phyloP scores from a whole-genome alignment of 2,329 filamentous ascomycete species.

The Botryotinia globosa region DNA sequence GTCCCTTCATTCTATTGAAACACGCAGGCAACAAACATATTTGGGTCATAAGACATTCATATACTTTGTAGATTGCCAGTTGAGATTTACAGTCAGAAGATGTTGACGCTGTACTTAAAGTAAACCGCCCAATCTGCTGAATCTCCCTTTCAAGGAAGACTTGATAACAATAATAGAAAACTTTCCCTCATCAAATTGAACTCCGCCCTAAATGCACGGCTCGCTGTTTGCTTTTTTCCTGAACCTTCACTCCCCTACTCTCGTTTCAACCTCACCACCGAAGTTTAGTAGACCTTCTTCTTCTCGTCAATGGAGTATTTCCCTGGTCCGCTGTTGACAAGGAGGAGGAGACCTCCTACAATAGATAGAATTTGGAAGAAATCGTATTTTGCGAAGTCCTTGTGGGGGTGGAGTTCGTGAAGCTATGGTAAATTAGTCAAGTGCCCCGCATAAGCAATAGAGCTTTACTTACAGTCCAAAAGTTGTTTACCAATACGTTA shows the following conservation, averaged over 20 bases:
- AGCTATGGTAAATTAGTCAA: slow-evolving; percentile 55
- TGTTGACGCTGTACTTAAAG: slow-evolving; percentile 19
- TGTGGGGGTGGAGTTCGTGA: slow-evolving; percentile 96
- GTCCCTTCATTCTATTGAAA: background rate
- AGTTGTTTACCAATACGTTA: slow-evolving; percentile 98
- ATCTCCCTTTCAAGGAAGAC: background rate
- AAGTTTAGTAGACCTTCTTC: slow-evolving; percentile 94
- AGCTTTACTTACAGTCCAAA: slow-evolving; percentile 81
- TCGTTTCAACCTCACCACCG: slow-evolving; percentile 19
- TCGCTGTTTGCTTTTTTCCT: slow-evolving; percentile 26
- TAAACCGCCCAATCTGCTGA: slow-evolving; percentile 7
- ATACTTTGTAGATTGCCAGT: slow-evolving; percentile 7
- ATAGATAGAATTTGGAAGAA: slow-evolving; percentile 99
- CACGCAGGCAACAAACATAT: background rate
- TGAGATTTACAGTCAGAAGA: slow-evolving; percentile 23
- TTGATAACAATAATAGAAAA: slow-evolving; percentile 14
- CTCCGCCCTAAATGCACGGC: slow-evolving; percentile 21
- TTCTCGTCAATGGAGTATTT: slow-evolving; percentile 99
- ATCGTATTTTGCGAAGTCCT: slow-evolving; percentile 99
- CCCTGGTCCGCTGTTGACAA: slow-evolving; percentile 98
- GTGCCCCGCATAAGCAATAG: slow-evolving; percentile 16
- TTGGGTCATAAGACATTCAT: slow-evolving; percentile 10
- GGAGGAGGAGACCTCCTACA: slow-evolving; percentile 89
- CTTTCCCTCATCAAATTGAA: slow-evolving; percentile 13
- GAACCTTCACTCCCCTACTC: slow-evolving; percentile 25